A percentile compares a stretch with the other conserved stretches of the same genome.
These are phyloP conservation scores for Phylloporus sp. DNA, from an alignment of 768 basidiomycete species.

Conservation along the genomic window DNA sequence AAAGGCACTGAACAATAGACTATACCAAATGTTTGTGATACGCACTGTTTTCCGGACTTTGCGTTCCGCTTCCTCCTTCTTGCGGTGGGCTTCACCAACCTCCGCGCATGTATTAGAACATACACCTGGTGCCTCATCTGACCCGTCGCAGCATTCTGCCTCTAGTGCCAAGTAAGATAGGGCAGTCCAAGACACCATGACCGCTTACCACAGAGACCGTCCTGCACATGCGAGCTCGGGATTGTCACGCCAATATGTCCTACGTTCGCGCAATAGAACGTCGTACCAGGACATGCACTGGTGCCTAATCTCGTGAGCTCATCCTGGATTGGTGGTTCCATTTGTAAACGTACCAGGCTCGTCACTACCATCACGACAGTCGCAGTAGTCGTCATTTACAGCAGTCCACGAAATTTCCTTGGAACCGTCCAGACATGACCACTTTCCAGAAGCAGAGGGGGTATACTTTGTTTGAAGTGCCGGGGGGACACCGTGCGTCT, in stretches of 20 bases:
- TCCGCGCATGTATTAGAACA: slow-evolving; percentile 78
- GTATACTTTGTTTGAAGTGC: slow-evolving; percentile 53
- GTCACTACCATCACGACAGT: slow-evolving; percentile 92
- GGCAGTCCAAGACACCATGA: neutral
- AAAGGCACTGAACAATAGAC: neutral
- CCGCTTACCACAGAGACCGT: slow-evolving; percentile 86
- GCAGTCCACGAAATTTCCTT: slow-evolving; percentile 74
- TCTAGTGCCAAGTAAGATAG: slow-evolving; percentile 46
- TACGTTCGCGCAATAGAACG: slow-evolving; percentile 82
- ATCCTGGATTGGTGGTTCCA: slow-evolving; percentile 4
- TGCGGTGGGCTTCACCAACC: slow-evolving; percentile 66
- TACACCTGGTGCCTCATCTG: slow-evolving; percentile 80
- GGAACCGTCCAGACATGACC: slow-evolving; percentile 80
- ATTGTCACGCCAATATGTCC: slow-evolving; percentile 85
- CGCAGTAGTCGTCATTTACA: slow-evolving; percentile 93
- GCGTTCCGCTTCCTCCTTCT: slow-evolving; percentile 64
- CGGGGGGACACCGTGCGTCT: slow-evolving; percentile 58
- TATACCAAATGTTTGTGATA: neutral
- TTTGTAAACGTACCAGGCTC: slow-evolving; percentile 67
- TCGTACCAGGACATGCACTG: slow-evolving; percentile 70
- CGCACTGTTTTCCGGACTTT: slow-evolving; percentile 79
- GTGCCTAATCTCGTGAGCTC: slow-evolving; percentile 52
- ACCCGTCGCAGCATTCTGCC: slow-evolving; percentile 91
- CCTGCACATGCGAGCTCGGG: slow-evolving; percentile 78
- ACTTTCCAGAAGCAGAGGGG: slow-evolving; percentile 48